These are phyloP conservation scores for Nakaseomyces uthaithaninus DNA, from an alignment of 1,139 yeast genomes.

Conservation along the genomic window DNA sequence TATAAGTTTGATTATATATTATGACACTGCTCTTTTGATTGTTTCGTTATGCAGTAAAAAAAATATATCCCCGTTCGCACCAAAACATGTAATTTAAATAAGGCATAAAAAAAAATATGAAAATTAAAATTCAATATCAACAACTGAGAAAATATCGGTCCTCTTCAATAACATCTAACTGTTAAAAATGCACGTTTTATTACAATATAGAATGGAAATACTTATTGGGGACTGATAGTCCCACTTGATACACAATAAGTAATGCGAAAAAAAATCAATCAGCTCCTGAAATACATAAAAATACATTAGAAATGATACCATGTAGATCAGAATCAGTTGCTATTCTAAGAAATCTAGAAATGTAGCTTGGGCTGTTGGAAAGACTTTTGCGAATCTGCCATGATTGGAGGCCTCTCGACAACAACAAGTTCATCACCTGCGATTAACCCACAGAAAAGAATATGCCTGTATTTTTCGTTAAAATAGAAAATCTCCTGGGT, in stretches of 20 bases:
- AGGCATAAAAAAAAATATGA: too few relatives aligned
- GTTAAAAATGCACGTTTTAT: background rate
- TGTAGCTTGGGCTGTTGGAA: conserved; percentile 63
- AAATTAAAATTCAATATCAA: too few relatives aligned
- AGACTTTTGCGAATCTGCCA: conserved; percentile 49
- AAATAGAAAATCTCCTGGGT: conserved; percentile 54
- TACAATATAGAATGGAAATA: background rate
- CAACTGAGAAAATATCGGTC: background rate
- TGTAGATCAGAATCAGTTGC: too few relatives aligned
- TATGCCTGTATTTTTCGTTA: conserved; percentile 68
- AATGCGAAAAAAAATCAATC: too few relatives aligned
- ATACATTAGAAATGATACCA: too few relatives aligned
- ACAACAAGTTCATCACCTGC: conserved; percentile 55
- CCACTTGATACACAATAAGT: background rate
- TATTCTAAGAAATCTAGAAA: conserved; percentile 37
- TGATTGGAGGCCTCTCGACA: conserved; percentile 67
- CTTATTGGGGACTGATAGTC: too few relatives aligned
- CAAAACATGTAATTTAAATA: too few relatives aligned
- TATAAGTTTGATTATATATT: too few relatives aligned
- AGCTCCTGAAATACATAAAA: background rate
- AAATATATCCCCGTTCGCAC: too few relatives aligned
- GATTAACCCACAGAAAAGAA: conserved; percentile 54
- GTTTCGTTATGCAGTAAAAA: too few relatives aligned
- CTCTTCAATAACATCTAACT: background rate
- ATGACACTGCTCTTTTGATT: too few relatives aligned